Evolutionary conservation across 2,329 filamentous ascomycete genomes (phyloP), one percentile per base, ranked within the genome.

Genomic region (Teratosphaeria nubilosa): DNA sequence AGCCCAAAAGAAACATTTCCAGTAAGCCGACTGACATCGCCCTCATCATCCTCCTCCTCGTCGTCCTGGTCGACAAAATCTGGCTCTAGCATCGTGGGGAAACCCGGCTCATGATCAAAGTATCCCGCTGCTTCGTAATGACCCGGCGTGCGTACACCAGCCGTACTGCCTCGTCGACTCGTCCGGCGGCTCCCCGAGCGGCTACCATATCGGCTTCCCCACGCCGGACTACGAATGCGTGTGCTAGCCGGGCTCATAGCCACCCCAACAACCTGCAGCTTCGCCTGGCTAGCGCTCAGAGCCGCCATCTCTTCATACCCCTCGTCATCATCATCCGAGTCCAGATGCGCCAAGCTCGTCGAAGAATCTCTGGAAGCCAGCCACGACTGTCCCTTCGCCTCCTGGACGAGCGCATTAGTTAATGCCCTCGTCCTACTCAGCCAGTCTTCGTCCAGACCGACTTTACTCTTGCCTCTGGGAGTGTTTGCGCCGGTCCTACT

Each of bases 371-470:
- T 74, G 55, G 82, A 78, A 2, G 76, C 74, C 2, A 85, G 74
- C 82, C 82, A 85, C 57, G 78, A 79, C 65, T 85, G 82, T n/a
- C 83, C 83, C 63, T 85, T 85, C 58, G 78, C 78, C 63, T 85
- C 82, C 41, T 82, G 74, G 5, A 81, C 78, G 22, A 82, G 77
- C 4, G 80, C 78, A 1, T 82, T 79, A 5, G 85, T 78, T 0
- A 78, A 77, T 7, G 82, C 75, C 2, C 81, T 81, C 0, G 82
- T 79, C 56, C 82, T 80, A 51, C 83, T 77, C 56, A 85, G 73
- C 83, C 83, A 86, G 67, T 82, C 80, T 54, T 82, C 76, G 55
- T 80, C 75, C 9, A 65, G 58, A 6, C 53, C 64, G 20, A 58
- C 51, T 7, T 27, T 57, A 14, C 51, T 58, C 14, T 20, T 16